Percentiles rank a stretch among this genome's conserved stretches.
phyloP scores from a whole-genome alignment of 768 basidiomycete genomes.

The Cyathus striatus region DNA sequence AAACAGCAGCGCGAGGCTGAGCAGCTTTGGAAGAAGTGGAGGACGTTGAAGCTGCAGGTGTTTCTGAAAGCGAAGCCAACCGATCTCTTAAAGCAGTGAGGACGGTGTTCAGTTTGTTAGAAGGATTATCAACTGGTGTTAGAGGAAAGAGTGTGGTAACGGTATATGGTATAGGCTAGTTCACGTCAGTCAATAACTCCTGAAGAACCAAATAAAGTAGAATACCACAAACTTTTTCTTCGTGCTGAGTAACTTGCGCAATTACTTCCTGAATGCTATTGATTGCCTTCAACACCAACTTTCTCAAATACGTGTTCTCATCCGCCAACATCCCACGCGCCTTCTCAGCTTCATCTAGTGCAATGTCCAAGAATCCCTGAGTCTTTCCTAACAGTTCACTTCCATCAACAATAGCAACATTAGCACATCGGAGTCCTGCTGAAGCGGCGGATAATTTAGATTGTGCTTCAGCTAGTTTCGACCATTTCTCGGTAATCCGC shows the following conservation, averaged over 20 bases:
- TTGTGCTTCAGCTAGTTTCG: conserved; percentile 65
- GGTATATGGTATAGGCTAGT: conserved; percentile 43
- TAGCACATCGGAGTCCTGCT: conserved; percentile 52
- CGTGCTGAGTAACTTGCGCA: conserved; percentile 43
- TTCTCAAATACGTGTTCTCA: conserved; percentile 61
- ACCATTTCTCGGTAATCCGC: conserved; percentile 69
- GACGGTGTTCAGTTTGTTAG: conserved; percentile 40
- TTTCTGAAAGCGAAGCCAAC: conserved; percentile 22
- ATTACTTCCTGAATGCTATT: conserved; percentile 61
- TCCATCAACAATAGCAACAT: conserved; percentile 42
- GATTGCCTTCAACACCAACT: conserved; percentile 52
- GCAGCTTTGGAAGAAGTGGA: too few species aligned
- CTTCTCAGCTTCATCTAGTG: conserved; percentile 70
- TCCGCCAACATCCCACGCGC: conserved; percentile 55
- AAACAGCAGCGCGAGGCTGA: conserved; percentile 11
- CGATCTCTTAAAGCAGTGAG: conserved; percentile 35
- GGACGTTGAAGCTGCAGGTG: conserved; percentile 13
- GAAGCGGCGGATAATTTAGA: conserved; percentile 43
- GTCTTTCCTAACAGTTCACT: conserved; percentile 43
- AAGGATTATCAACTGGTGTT: conserved; percentile 41
- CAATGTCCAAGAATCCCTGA: conserved; percentile 54
- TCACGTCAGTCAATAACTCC: too few species aligned
- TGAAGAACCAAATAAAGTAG: too few species aligned
- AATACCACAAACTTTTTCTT: too few species aligned
- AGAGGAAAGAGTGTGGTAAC: conserved; percentile 49